These are phyloP conservation scores for Sclerotinia glacialis DNA, from an alignment of 2,329 filamentous ascomycete species.

Conservation along the genomic window DNA sequence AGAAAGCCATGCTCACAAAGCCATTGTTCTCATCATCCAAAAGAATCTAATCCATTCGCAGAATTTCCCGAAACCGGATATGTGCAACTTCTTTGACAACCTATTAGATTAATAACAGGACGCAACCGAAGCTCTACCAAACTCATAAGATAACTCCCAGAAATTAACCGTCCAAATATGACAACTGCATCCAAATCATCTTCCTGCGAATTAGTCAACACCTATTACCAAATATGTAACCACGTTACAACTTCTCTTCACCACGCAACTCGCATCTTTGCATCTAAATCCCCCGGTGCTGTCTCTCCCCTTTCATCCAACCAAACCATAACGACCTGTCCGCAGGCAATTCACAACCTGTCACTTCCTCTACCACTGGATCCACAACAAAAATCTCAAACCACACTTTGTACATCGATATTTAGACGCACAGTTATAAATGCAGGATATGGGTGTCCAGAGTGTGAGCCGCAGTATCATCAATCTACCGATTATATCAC, in stretches of 20 bases:
- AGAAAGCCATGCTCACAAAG: constrained; percentile 4
- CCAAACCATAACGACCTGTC: constrained; percentile 9
- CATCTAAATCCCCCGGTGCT: neutral
- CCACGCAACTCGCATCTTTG: neutral
- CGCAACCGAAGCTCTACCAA: neutral
- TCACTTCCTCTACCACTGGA: constrained; percentile 10
- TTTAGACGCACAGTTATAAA: constrained; percentile 1
- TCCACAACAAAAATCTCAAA: neutral
- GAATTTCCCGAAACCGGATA: neutral
- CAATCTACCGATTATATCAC: neutral
- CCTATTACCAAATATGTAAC: constrained; percentile 18
- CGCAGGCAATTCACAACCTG: constrained; percentile 13
- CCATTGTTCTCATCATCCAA: neutral
- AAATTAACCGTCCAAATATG: neutral
- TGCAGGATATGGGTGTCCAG: constrained; percentile 17
- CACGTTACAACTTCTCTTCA: constrained; percentile 14
- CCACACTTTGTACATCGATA: neutral
- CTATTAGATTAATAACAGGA: neutral
- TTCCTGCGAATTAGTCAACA: constrained; percentile 8
- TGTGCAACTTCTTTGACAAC: constrained; percentile 6
- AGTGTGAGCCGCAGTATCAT: constrained; percentile 19
- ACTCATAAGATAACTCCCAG: neutral
- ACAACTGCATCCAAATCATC: neutral
- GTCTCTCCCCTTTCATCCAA: neutral
- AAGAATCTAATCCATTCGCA: neutral